These are phyloP conservation scores for Aureobasidium subglaciale DNA, from an alignment of 2,329 filamentous ascomycete species.

Conservation along the genomic window DNA sequence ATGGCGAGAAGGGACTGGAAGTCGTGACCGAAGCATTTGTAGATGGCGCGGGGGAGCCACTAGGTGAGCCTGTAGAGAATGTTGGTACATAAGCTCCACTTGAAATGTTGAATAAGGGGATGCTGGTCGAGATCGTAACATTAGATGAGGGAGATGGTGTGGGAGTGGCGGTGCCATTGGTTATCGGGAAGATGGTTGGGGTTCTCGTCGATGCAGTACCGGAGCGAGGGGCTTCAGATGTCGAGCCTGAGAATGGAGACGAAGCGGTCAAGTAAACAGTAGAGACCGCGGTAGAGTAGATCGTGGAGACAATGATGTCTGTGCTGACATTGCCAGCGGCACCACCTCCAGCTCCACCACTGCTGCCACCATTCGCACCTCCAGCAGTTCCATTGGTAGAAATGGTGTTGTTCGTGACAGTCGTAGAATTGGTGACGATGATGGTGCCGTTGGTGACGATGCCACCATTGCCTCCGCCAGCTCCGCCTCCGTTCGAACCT, in stretches of 20 bases:
- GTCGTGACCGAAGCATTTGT: not conserved
- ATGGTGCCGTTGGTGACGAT: not conserved
- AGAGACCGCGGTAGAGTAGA: conserved; percentile 9
- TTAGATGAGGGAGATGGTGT: not conserved
- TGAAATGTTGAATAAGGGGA: conserved; percentile 11
- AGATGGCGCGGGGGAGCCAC: not conserved
- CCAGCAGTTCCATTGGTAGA: conserved; percentile 7
- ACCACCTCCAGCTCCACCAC: conserved; percentile 9
- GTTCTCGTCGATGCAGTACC: not conserved
- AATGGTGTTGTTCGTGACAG: conserved; percentile 3
- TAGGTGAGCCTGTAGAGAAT: not conserved
- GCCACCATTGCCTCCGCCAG: not conserved
- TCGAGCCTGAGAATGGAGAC: not conserved
- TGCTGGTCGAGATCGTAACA: not conserved
- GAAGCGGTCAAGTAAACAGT: conserved; percentile 5
- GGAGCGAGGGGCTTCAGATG: not conserved
- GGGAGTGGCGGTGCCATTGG: not conserved
- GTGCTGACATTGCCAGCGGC: conserved; percentile 8
- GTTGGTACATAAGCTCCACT: not conserved
- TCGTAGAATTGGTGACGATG: conserved; percentile 12
- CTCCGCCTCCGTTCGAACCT: not conserved
- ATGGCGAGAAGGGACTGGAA: not conserved
- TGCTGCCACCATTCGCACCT: conserved; percentile 2
- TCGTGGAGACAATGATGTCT: conserved; percentile 1
- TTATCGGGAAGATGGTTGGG: not conserved